phyloP scores from a whole-genome alignment of 164 flowering plant species.

The Berberis vulgaris region DNA sequence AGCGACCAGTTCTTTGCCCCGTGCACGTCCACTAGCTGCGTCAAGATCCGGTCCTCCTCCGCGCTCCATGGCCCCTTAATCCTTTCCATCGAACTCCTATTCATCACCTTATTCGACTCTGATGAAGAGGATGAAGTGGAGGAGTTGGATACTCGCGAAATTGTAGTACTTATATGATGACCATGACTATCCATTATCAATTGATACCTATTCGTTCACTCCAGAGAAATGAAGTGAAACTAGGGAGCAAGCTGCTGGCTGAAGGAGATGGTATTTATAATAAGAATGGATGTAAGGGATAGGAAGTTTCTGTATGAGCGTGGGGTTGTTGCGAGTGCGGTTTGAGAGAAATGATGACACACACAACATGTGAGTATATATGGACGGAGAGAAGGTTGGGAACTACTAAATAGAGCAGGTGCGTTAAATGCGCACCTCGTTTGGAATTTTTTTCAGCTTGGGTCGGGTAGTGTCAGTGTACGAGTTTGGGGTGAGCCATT shows the following conservation, averaged over 20 bases:
- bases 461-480: background rate
- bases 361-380: constrained; percentile 15
- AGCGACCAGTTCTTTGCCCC: constrained; percentile 65
- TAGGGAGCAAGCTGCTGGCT: too few species aligned
- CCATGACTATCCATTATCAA: background rate
- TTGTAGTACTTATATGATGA: background rate
- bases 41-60: constrained; percentile 47
- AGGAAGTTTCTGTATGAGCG: too few species aligned
- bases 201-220: too few species aligned
- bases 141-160: constrained; percentile 1
- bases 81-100: constrained; percentile 3
- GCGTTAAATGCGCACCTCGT: constrained; percentile 19
- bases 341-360: constrained; percentile 22
- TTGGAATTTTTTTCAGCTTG: background rate
- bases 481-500: background rate
- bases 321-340: background rate
- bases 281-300: too few species aligned
- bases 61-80: constrained; percentile 74
- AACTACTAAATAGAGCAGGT: constrained; percentile 3
- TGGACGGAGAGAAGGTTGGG: background rate
- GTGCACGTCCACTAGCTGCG: constrained; percentile 35
- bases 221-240: too few species aligned
- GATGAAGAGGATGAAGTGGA: constrained; percentile 41
- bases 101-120: constrained; percentile 17
- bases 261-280: too few species aligned